These are phyloP conservation scores for Claviceps monticola DNA, from an alignment of 2,329 filamentous ascomycete species.

Conservation along the genomic window DNA sequence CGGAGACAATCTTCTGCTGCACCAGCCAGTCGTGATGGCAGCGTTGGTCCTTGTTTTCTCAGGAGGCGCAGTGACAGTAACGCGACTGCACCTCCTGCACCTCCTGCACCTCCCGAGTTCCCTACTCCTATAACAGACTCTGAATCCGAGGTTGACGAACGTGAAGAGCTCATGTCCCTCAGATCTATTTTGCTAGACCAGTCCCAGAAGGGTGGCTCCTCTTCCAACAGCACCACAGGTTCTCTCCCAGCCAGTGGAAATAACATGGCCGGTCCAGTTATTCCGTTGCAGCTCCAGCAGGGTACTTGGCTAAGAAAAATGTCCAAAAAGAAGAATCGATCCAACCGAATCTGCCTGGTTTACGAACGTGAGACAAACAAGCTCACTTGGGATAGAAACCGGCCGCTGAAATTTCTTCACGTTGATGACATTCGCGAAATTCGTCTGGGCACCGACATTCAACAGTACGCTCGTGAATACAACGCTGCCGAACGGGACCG, in stretches of 20 bases:
- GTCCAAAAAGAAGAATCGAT: slow-evolving; percentile 69
- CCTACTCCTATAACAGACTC: slow-evolving; percentile 31
- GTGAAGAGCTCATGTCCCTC: slow-evolving; percentile 26
- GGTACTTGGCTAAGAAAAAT: slow-evolving; percentile 72
- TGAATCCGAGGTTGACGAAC: slow-evolving; percentile 43
- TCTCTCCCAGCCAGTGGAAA: slow-evolving; percentile 31
- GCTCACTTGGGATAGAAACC: slow-evolving; percentile 72
- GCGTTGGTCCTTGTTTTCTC: slow-evolving; percentile 78
- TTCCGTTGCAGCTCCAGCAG: slow-evolving; percentile 62
- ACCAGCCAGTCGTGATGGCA: slow-evolving; percentile 68
- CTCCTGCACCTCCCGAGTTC: slow-evolving; percentile 39
- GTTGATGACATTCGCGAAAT: slow-evolving; percentile 94
- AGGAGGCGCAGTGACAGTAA: slow-evolving; percentile 83
- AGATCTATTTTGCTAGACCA: slow-evolving; percentile 29
- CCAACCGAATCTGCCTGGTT: slow-evolving; percentile 55
- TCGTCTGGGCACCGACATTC: slow-evolving; percentile 66
- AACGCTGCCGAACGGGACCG: slow-evolving; percentile 54
- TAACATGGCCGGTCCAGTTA: slow-evolving; percentile 50
- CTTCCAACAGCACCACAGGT: slow-evolving; percentile 31
- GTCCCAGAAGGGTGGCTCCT: slow-evolving; percentile 28
- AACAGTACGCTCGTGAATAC: slow-evolving; percentile 80
- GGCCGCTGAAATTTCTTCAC: slow-evolving; percentile 73
- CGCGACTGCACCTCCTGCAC: slow-evolving; percentile 48
- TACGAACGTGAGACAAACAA: slow-evolving; percentile 75
- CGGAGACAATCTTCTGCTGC: slow-evolving; percentile 67